Evolutionary conservation across 2,329 filamentous ascomycete genomes (phyloP).

Genomic region (Scedosporium minutisporum): DNA sequence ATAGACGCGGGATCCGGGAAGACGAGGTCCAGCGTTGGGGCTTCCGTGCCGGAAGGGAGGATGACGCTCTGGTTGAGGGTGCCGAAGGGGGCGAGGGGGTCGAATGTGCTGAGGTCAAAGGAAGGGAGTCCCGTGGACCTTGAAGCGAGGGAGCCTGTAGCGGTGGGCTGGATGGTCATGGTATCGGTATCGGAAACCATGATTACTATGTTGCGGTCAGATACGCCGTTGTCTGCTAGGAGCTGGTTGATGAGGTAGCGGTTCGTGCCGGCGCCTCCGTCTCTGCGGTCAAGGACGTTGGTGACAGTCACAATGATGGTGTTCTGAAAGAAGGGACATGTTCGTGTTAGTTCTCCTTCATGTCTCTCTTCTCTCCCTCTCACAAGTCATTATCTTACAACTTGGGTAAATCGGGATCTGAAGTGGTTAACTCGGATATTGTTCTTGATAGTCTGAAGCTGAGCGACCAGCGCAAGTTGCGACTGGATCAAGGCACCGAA

Average conservation of each 20-base stretch:
- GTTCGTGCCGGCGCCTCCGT: constrained; percentile 15
- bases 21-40: constrained; percentile 21
- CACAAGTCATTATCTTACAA: constrained; percentile 16
- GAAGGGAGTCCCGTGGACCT: constrained; percentile 10
- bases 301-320: constrained; percentile 27
- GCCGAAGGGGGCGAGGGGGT: constrained; percentile 23
- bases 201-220: constrained; percentile 23
- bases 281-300: constrained; percentile 14
- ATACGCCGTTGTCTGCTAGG: constrained; percentile 25
- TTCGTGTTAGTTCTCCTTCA: too few relatives aligned
- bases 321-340: constrained; percentile 16
- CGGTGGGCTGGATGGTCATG: constrained; percentile 21
- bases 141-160: constrained; percentile 9
- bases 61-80: constrained; percentile 23
- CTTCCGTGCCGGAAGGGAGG: constrained; percentile 21
- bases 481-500: constrained; percentile 26
- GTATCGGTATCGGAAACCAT: constrained; percentile 26
- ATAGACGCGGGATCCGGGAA: constrained; percentile 28
- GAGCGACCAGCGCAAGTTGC: constrained; percentile 23
- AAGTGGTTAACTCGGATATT: constrained; percentile 32
- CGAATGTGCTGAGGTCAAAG: constrained; percentile 15
- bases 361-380: background rate
- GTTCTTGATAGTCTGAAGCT: constrained; percentile 30
- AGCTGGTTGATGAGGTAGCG: constrained; percentile 30
- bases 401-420: constrained; percentile 23